Percentiles rank a stretch among this genome's conserved stretches.
phyloP scores from a whole-genome alignment of 2,329 filamentous ascomycete species.

The Hortaea werneckii region DNA sequence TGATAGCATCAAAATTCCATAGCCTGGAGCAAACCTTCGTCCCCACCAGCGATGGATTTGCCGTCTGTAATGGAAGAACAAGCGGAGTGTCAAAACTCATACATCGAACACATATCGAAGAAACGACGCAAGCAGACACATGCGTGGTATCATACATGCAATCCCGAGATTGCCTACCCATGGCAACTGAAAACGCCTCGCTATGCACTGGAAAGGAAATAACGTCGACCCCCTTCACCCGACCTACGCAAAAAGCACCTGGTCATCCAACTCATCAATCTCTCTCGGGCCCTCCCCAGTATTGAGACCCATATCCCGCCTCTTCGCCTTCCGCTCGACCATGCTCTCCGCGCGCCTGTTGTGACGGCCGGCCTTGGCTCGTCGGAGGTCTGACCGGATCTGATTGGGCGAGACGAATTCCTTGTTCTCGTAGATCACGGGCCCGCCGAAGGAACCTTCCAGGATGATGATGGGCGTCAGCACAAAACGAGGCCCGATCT shows the following conservation, averaged over 20 bases:
- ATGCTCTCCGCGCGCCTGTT: conserved; percentile 64
- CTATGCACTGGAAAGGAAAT: not conserved
- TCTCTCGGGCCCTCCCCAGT: conserved; percentile 54
- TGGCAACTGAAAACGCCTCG: not conserved
- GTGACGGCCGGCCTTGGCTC: conserved; percentile 67
- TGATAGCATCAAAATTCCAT: no score
- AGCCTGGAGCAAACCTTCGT: no score
- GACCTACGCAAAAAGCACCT: conserved; percentile 61
- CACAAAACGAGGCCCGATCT: conserved; percentile 89
- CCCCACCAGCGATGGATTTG: no score
- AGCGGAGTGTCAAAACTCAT: no score
- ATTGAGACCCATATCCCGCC: conserved; percentile 64
- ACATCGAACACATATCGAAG: no score
- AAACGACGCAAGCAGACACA: no score
- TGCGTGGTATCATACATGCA: not conserved
- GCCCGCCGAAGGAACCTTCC: conserved; percentile 88
- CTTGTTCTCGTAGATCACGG: conserved; percentile 97
- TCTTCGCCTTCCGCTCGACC: conserved; percentile 63
- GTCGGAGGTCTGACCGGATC: conserved; percentile 69
- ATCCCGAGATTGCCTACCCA: not conserved
- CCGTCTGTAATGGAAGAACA: no score
- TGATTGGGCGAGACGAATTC: conserved; percentile 94
- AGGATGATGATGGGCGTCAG: conserved; percentile 90
- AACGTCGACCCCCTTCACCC: not conserved
- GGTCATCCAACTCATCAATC: conserved; percentile 64